A percentile compares a stretch with the other conserved stretches of the same genome.
These are phyloP conservation scores for Lentinula edodes DNA, from an alignment of 768 basidiomycete species.

Conservation along the genomic window DNA sequence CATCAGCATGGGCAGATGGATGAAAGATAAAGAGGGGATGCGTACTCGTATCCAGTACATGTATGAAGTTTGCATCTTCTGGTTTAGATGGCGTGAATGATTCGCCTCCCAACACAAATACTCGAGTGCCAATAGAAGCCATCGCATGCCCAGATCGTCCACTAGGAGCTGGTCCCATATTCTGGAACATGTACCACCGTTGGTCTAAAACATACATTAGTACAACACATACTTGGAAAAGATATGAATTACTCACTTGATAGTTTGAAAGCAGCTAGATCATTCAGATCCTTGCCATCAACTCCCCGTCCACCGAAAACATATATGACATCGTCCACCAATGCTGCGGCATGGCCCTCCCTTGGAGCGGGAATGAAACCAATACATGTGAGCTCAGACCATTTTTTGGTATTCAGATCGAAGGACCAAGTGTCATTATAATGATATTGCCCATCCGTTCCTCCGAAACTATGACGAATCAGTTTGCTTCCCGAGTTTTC, in stretches of 20 bases:
- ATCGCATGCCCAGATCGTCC: slow-evolving; percentile 97
- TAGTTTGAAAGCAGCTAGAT: slow-evolving; percentile 95
- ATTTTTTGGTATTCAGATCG: slow-evolving; percentile 71
- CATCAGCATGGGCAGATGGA: slow-evolving; percentile 6
- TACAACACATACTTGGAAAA: slow-evolving; percentile 1
- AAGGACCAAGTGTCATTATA: slow-evolving; percentile 99
- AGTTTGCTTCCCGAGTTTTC: slow-evolving; percentile 3
- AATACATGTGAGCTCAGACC: slow-evolving; percentile 93
- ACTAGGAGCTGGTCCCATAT: slow-evolving; percentile 95
- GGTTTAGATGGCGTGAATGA: slow-evolving; percentile 66
- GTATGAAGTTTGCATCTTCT: slow-evolving; percentile 80
- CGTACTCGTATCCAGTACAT: slow-evolving; percentile 93
- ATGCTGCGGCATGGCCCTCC: slow-evolving; percentile 93
- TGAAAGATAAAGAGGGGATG: slow-evolving; percentile 13
- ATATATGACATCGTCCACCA: slow-evolving; percentile 97
- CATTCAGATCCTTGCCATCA: slow-evolving; percentile 92
- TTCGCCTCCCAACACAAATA: slow-evolving; percentile 95
- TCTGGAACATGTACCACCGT: slow-evolving; percentile 99
- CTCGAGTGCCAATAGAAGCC: slow-evolving; percentile 83
- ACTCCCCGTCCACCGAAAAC: slow-evolving; percentile 96
- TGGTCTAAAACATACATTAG: slow-evolving; percentile 53
- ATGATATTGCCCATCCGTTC: slow-evolving; percentile 97
- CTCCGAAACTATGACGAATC: slow-evolving; percentile 71
- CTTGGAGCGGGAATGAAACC: slow-evolving; percentile 94
- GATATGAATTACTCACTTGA: slow-evolving; percentile 61